Percentiles rank a stretch among this genome's conserved stretches.
Evolutionary conservation across 768 basidiomycete species (phyloP).

Genomic region (Filobasidium floriforme): DNA sequence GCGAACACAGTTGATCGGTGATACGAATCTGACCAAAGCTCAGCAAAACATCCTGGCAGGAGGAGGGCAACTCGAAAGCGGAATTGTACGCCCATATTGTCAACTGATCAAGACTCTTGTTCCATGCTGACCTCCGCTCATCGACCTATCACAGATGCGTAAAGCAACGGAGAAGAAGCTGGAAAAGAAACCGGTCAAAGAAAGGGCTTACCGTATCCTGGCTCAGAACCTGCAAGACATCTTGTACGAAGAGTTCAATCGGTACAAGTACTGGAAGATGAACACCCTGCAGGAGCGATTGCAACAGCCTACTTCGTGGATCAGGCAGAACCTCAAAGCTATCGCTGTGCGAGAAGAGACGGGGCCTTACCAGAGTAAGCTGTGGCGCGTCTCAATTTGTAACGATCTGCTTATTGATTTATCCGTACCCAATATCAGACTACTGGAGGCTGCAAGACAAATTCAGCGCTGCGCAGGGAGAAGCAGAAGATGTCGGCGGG

Average conservation of each 20-base stretch:
- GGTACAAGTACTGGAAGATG: slow-evolving; percentile 22
- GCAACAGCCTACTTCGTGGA: slow-evolving; percentile 12
- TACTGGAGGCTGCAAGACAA: slow-evolving; percentile 11
- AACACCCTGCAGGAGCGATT: slow-evolving; percentile 9
- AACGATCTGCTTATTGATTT: background rate
- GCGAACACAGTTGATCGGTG: slow-evolving; percentile 11
- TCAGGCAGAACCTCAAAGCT: slow-evolving; percentile 10
- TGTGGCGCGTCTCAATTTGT: background rate
- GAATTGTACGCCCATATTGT: background rate
- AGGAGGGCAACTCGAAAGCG: slow-evolving; percentile 5
- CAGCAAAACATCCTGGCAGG: slow-evolving; percentile 16
- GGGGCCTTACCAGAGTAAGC: slow-evolving; percentile 16
- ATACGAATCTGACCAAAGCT: slow-evolving; percentile 10
- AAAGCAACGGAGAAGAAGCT: slow-evolving; percentile 6
- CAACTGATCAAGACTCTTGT: slow-evolving; percentile 3
- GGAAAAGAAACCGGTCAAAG: slow-evolving; percentile 14
- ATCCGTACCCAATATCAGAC: background rate
- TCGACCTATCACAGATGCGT: background rate
- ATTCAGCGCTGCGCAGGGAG: slow-evolving; percentile 12
- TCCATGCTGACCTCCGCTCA: background rate
- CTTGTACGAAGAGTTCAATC: slow-evolving; percentile 17
- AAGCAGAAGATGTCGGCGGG: slow-evolving; percentile 7
- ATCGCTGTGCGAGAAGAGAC: slow-evolving; percentile 12
- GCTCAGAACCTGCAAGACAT: slow-evolving; percentile 15
- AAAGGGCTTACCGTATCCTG: slow-evolving; percentile 15